Conservation (phyloP, 1,284 basidiomycete species). For the Amylostereum chailletii region DNA sequence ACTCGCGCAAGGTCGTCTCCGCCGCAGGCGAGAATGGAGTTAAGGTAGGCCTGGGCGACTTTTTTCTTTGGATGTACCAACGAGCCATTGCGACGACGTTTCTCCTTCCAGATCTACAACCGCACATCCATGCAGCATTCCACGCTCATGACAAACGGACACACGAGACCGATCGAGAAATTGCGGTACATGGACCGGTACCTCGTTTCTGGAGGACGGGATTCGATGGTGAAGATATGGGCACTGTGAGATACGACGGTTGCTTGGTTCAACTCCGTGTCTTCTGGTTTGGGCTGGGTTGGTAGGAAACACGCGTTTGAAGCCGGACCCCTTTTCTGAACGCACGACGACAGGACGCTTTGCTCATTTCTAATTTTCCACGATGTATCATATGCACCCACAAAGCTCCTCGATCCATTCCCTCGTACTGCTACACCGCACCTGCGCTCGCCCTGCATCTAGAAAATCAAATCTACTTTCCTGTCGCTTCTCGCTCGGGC, state of each 20-base stretch:
- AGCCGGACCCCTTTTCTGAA: too few species aligned
- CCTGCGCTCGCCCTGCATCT: too few species aligned
- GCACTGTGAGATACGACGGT: constrained; percentile 53
- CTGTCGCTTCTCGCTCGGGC: too few species aligned
- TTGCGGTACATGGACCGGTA: constrained; percentile 97
- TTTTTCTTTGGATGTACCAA: constrained; percentile 1
- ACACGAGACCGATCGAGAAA: constrained; percentile 83
- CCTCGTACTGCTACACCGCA: too few species aligned
- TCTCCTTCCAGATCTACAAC: constrained; percentile 73
- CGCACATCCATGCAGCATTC: constrained; percentile 89
- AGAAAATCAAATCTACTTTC: too few species aligned
- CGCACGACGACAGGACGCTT: too few species aligned
- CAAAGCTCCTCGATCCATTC: too few species aligned
- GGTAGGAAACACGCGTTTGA: too few species aligned
- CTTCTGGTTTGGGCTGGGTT: too few species aligned
- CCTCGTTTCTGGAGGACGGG: constrained; percentile 84
- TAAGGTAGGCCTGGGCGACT: constrained; percentile 47
- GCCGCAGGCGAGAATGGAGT: constrained; percentile 92
- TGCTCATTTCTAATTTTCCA: too few species aligned
- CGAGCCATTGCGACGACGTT: not conserved
- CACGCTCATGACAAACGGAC: constrained; percentile 82
- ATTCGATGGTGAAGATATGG: constrained; percentile 91
- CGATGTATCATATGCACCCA: too few species aligned
- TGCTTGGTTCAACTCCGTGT: too few species aligned
- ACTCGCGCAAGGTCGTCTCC: constrained; percentile 88